A percentile compares a stretch with the other conserved stretches of the same genome.
Evolutionary conservation across 2,329 filamentous ascomycete species (phyloP).

Genomic region (Colletotrichum sp.): DNA sequence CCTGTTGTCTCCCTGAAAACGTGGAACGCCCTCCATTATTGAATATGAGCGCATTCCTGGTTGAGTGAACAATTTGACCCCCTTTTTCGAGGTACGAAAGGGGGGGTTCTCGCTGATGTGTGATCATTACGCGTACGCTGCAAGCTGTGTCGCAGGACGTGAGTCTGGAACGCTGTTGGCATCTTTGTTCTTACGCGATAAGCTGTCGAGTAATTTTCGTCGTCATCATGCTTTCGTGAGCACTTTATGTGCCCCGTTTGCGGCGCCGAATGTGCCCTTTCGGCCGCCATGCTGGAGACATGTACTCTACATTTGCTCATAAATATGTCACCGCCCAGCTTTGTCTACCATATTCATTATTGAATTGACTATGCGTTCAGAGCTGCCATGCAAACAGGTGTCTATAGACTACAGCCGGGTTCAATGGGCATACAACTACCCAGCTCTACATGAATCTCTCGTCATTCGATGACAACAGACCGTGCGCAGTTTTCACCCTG

Average conservation of each 20-base stretch:
- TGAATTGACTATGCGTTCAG: not conserved
- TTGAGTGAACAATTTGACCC: not conserved
- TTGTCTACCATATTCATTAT: not conserved
- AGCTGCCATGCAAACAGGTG: not conserved
- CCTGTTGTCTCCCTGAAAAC: not conserved
- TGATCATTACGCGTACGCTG: not conserved
- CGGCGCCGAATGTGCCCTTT: not conserved
- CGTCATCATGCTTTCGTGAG: not conserved
- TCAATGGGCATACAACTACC: not conserved
- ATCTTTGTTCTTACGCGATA: not conserved
- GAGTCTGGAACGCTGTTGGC: not conserved
- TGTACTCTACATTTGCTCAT: not conserved
- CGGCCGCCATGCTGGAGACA: not conserved
- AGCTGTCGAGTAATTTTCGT: not conserved
- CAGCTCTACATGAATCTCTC: not conserved
- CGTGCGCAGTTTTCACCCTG: not conserved
- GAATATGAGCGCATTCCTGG: not conserved
- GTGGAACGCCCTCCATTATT: not conserved
- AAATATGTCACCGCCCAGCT: not conserved
- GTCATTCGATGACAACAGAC: not conserved
- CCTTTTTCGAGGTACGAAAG: not conserved
- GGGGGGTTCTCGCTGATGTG: not conserved
- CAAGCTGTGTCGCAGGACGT: not conserved
- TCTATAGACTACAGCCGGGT: not conserved
- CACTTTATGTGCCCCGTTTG: not conserved